Evolutionary conservation across 2,329 filamentous ascomycete species (phyloP).

Genomic region (Trichoderma cornu-damae): DNA sequence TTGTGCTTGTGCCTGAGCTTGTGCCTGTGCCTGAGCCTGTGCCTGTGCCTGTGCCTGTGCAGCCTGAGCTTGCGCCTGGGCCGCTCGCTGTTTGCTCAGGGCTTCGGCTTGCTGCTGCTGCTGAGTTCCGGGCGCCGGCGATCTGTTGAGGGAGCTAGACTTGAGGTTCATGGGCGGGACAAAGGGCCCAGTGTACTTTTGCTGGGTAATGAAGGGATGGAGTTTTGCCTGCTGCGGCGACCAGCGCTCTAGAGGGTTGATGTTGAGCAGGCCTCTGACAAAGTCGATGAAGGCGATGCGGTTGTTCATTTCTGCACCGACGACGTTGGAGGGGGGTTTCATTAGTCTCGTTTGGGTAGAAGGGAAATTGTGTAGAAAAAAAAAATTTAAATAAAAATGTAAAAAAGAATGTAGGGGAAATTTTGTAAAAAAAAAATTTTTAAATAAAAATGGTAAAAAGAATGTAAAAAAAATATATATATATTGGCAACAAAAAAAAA

Average conservation of each 20-base stretch:
- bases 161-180: conserved; percentile 97
- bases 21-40: conserved; percentile 44
- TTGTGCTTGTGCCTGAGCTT: conserved; percentile 64
- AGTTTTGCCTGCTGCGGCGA: conserved; percentile 95
- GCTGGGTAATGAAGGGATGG: conserved; percentile 97
- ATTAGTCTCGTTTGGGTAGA: background rate
- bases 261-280: conserved; percentile 83
- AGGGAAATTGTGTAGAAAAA: background rate
- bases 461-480: too few species aligned
- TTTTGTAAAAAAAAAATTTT: background rate
- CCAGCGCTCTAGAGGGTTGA: conserved; percentile 95
- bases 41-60: conserved; percentile 54
- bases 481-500: background rate
- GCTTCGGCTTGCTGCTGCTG: conserved; percentile 95
- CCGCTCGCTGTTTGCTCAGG: conserved; percentile 83
- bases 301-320: conserved; percentile 86
- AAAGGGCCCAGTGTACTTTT: conserved; percentile 94
- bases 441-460: too few species aligned
- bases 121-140: conserved; percentile 86
- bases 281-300: conserved; percentile 97
- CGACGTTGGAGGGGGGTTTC: background rate
- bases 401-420: background rate
- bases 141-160: conserved; percentile 75
- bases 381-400: background rate
- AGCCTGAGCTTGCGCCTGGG: conserved; percentile 47